A percentile compares a stretch with the other conserved stretches of the same genome.
These are phyloP conservation scores for Aspergillus carbonarius DNA, from an alignment of 2,329 filamentous ascomycete genomes.

Conservation along the genomic window DNA sequence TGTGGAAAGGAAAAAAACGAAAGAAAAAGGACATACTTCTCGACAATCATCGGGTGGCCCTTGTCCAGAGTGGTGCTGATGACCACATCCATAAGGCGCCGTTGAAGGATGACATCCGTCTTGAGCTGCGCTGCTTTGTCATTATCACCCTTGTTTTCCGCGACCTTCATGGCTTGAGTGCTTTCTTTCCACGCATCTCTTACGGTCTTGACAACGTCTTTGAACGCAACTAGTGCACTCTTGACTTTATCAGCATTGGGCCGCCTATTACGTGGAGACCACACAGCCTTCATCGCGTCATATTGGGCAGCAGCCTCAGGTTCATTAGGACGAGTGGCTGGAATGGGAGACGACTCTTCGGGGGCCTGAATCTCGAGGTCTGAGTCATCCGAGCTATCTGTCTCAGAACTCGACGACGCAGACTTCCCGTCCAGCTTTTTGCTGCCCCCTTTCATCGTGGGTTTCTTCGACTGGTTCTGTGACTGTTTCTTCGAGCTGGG, in stretches of 20 bases:
- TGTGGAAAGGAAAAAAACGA: slow-evolving; percentile 12
- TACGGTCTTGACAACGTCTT: slow-evolving; percentile 59
- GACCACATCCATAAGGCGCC: slow-evolving; percentile 56
- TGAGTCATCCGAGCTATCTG: slow-evolving; percentile 51
- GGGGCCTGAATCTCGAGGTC: slow-evolving; percentile 53
- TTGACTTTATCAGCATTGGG: slow-evolving; percentile 54
- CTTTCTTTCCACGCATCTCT: slow-evolving; percentile 63
- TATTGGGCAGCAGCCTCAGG: slow-evolving; percentile 56
- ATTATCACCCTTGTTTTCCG: slow-evolving; percentile 57
- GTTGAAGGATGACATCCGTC: slow-evolving; percentile 57
- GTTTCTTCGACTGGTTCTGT: slow-evolving; percentile 22
- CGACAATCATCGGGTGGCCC: slow-evolving; percentile 48
- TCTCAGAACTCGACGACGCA: slow-evolving; percentile 48
- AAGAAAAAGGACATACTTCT: slow-evolving; percentile 47
- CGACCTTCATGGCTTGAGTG: slow-evolving; percentile 55
- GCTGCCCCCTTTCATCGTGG: slow-evolving; percentile 17
- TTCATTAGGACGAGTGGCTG: slow-evolving; percentile 52
- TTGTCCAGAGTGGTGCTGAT: slow-evolving; percentile 43
- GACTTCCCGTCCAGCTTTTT: slow-evolving; percentile 32
- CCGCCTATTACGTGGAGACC: slow-evolving; percentile 55
- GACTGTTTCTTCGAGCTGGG: slow-evolving; percentile 23
- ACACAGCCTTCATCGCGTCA: slow-evolving; percentile 61
- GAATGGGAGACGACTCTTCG: slow-evolving; percentile 56
- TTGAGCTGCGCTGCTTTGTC: slow-evolving; percentile 56
- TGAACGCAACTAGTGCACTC: slow-evolving; percentile 55